Evolutionary conservation across 2,329 filamentous ascomycete genomes (phyloP), one percentile per base, ranked within the genome.

Genomic region (Neurospora sp.): DNA sequence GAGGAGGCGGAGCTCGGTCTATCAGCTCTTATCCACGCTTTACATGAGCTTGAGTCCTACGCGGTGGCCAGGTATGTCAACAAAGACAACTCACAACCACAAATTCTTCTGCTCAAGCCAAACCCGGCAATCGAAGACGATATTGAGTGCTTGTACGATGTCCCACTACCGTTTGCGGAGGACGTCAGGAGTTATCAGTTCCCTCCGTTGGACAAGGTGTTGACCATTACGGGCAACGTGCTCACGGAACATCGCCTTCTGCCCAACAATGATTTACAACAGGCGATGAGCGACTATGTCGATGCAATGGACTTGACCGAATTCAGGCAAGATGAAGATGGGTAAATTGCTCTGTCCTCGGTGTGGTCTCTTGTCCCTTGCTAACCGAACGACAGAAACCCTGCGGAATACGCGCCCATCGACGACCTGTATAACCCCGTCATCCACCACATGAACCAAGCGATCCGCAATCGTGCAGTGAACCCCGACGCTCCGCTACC

Each of bases 111-210:
- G 15, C 85, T 99, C 62, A 90, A 91, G 5, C 96, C 96, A 2
- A 76, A 75, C 86, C 88, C 23, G 89, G 74, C 72, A 12, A 69
- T 97, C 71, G 92, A 96, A 72, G 83, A 86, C 2, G 89, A 92
- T 36, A 88, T 92, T 73, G 94, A 97, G 78, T 95, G 92, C 75
- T 84, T 99, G 1, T 89, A 97, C 72, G 96, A 99, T 77, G 86
- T 96, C 1, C 93, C 96, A 41, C 83, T 98, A 6, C 96, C 96
- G 0, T 99, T 97, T 76, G 90, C 93, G 2, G 96, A 99, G 82
- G 96, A 99, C 77, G 85, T 97, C 66, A 88, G 96, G 41, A 86
- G 86, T n/a, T 98, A 97, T 78, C 91, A 89, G 70, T 99, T 99
- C 74, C 93, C 96, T 6, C 92, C 95, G 0, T 82, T 99, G 11